A percentile compares a stretch with the other conserved stretches of the same genome.
Evolutionary conservation across 257 asterid genomes (phyloP).

Genomic region (Nicotiana tabacum): DNA sequence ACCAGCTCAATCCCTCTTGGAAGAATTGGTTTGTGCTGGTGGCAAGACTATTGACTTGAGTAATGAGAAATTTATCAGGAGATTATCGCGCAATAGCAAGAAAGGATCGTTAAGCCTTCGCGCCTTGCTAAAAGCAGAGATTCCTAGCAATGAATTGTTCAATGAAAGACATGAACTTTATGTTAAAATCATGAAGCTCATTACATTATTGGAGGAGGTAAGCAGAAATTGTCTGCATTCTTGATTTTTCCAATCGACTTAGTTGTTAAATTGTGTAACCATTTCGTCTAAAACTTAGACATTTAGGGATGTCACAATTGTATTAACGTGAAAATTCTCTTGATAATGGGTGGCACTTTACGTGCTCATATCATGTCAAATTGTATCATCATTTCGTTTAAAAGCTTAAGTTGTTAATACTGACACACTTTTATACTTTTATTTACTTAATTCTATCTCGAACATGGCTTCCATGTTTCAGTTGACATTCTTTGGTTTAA

Average conservation of each 20-base stretch:
- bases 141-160: slow-evolving; percentile 34
- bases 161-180: slow-evolving; percentile 44
- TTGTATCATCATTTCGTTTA: background rate
- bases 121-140: slow-evolving; percentile 47
- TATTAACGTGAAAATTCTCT: too few relatives aligned
- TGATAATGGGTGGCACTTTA: too few relatives aligned
- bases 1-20: slow-evolving; percentile 64
- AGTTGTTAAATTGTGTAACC: background rate
- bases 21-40: slow-evolving; percentile 62
- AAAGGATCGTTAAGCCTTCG: slow-evolving; percentile 42
- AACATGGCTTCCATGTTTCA: background rate
- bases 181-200: slow-evolving; percentile 51
- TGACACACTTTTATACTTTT: background rate
- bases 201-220: slow-evolving; percentile 72
- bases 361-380: background rate
- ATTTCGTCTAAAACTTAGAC: background rate
- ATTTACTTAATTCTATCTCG: too few relatives aligned
- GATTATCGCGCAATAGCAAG: slow-evolving; percentile 34
- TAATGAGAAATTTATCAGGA: slow-evolving; percentile 38
- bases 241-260: background rate
- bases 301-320: too few relatives aligned
- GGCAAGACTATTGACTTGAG: slow-evolving; percentile 36
- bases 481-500: background rate
- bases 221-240: background rate
- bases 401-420: too few relatives aligned